phyloP scores from a whole-genome alignment of 2,329 filamentous ascomycete genomes.

The Scopulariopsis brevicaulis region DNA sequence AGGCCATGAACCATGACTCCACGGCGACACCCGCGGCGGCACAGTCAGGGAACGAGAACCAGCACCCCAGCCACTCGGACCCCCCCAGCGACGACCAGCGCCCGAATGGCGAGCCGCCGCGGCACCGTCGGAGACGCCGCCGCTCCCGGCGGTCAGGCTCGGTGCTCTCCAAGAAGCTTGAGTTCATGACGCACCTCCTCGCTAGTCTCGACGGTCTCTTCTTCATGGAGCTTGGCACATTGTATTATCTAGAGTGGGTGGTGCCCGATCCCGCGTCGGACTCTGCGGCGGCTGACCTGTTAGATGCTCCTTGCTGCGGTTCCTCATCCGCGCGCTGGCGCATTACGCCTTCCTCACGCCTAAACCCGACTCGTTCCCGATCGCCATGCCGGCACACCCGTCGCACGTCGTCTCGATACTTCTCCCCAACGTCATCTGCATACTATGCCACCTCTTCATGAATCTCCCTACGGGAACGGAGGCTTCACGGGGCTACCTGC shows the following conservation, averaged over 20 bases:
- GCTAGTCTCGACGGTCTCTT: constrained; percentile 50
- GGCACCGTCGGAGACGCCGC: constrained; percentile 16
- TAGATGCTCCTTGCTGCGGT: constrained; percentile 54
- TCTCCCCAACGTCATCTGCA: constrained; percentile 47
- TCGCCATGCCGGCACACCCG: constrained; percentile 42
- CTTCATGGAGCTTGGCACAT: constrained; percentile 50
- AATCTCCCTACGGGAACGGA: constrained; percentile 46
- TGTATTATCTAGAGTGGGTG: constrained; percentile 64
- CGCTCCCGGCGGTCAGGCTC: constrained; percentile 25
- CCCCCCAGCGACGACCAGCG: not conserved
- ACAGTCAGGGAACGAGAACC: constrained; percentile 2
- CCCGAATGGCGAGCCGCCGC: not conserved
- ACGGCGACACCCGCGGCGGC: constrained; percentile 25
- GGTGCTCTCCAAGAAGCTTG: constrained; percentile 42
- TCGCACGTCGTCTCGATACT: constrained; percentile 47
- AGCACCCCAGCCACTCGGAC: not conserved
- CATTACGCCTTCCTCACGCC: constrained; percentile 56
- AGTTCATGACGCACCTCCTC: constrained; percentile 49
- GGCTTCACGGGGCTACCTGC: constrained; percentile 51
- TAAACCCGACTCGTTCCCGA: constrained; percentile 42
- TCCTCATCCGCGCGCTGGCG: constrained; percentile 44
- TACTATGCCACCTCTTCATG: constrained; percentile 46
- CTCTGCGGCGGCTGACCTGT: not conserved
- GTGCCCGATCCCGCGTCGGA: not conserved
- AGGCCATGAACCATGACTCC: constrained; percentile 41